phyloP scores from a whole-genome alignment of 2,329 filamentous ascomycete species.

The Didymellaceae sp. region DNA sequence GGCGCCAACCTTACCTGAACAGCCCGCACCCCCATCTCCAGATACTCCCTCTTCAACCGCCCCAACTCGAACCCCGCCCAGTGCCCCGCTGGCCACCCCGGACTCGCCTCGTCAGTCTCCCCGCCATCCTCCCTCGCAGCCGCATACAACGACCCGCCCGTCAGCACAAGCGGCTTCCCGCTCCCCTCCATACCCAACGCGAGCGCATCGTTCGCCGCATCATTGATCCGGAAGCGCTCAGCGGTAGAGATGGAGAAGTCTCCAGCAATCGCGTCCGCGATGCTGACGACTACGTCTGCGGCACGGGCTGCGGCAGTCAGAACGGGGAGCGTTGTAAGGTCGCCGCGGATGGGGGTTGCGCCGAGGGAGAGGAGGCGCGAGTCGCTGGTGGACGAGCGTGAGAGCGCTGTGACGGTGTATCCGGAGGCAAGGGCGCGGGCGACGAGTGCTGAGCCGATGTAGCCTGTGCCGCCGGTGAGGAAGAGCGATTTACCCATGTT shows the following conservation, averaged over 20 bases:
- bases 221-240: conserved; percentile 41
- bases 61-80: conserved; percentile 25
- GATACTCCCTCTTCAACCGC: not conserved
- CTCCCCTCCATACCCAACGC: conserved; percentile 43
- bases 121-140: conserved; percentile 38
- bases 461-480: conserved; percentile 28
- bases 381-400: conserved; percentile 47
- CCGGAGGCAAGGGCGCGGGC: conserved; percentile 48
- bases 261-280: conserved; percentile 37
- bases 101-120: conserved; percentile 38
- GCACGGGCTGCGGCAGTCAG: conserved; percentile 45
- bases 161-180: conserved; percentile 37
- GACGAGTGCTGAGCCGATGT: conserved; percentile 36
- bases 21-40: conserved; percentile 22
- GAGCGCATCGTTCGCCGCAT: conserved; percentile 50
- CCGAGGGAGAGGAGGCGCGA: conserved; percentile 48
- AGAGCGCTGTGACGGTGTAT: conserved; percentile 52
- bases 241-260: conserved; percentile 13
- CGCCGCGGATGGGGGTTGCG: conserved; percentile 50
- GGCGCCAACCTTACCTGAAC: conserved; percentile 51
- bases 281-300: conserved; percentile 55
- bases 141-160: conserved; percentile 42
- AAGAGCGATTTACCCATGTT: no score
- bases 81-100: conserved; percentile 36
- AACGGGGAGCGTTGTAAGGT: conserved; percentile 44